Percentiles rank a stretch among this genome's conserved stretches.
Evolutionary conservation across 306 rosid genomes (phyloP).

Genomic region (Casuarina glauca): DNA sequence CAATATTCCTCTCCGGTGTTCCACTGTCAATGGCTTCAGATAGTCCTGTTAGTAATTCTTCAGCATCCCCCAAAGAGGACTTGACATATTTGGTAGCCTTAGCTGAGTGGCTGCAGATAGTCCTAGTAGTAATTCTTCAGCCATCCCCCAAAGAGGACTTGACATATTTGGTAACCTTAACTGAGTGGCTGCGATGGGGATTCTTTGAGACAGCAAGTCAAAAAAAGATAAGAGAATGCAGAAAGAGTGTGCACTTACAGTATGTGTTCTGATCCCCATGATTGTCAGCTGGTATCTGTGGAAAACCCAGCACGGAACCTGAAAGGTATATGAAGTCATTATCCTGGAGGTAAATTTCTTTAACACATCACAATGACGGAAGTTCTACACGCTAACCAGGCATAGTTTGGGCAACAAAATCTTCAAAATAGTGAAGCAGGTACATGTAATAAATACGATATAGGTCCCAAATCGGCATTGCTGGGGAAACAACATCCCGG

Average conservation of each 20-base stretch:
- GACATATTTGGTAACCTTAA: background rate
- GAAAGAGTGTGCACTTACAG: background rate
- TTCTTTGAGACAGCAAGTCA: background rate
- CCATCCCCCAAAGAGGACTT: background rate
- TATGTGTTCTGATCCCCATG: too few species aligned
- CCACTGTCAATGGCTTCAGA: background rate
- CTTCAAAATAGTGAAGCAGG: conserved; percentile 9
- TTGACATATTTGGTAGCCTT: background rate
- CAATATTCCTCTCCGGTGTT: background rate
- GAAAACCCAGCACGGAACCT: too few species aligned
- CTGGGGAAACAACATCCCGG: background rate
- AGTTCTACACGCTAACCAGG: background rate
- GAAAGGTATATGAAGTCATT: too few species aligned
- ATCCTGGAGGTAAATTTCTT: too few species aligned
- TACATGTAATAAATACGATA: background rate
- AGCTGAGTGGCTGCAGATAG: background rate
- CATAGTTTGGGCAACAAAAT: background rate
- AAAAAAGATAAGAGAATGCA: background rate
- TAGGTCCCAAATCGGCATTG: background rate
- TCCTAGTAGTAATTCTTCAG: background rate
- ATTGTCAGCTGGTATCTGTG: too few species aligned
- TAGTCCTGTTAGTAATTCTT: background rate
- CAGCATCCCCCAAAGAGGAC: background rate
- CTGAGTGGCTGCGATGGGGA: background rate
- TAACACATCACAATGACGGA: background rate